Conservation (phyloP, 169 alveolate species). For the Cryptosporidium viatorum region DNA sequence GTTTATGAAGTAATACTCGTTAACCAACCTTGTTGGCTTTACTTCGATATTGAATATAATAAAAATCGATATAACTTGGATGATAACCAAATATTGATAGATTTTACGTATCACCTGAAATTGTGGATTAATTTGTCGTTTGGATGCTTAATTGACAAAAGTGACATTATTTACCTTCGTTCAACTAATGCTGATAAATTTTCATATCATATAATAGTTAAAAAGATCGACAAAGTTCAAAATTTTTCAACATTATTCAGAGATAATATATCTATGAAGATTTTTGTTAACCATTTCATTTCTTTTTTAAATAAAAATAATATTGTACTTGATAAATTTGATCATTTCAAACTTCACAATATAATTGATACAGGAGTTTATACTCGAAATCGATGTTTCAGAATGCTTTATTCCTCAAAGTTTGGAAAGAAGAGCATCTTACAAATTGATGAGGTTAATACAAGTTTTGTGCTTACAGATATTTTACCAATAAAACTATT, state of each 20-base stretch:
- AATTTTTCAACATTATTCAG: conserved; percentile 48
- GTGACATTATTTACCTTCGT: conserved; percentile 55
- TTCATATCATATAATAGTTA: conserved; percentile 76
- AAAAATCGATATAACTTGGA: conserved; percentile 24
- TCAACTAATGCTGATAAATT: conserved; percentile 68
- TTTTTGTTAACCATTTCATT: conserved; percentile 22
- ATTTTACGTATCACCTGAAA: not conserved
- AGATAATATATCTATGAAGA: conserved; percentile 43
- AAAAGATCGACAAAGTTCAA: conserved; percentile 16
- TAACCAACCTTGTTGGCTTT: conserved; percentile 77
- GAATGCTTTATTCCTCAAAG: conserved; percentile 72
- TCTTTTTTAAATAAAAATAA: not conserved
- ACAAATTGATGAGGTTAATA: conserved; percentile 35
- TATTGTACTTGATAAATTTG: not conserved
- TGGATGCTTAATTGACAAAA: not conserved
- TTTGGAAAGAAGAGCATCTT: conserved; percentile 43
- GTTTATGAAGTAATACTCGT: conserved; percentile 69
- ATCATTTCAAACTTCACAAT: not conserved
- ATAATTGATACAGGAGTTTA: conserved; percentile 76
- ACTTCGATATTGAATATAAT: conserved; percentile 76
- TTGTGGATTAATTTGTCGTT: conserved; percentile 33
- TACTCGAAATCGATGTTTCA: conserved; percentile 77
- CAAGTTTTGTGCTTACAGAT: not conserved
- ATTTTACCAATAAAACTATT: conserved; percentile 19
- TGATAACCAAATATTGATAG: conserved; percentile 19